Conservation (phyloP, 495 filamentous ascomycete genomes). For the Usnea hakonensis region DNA sequence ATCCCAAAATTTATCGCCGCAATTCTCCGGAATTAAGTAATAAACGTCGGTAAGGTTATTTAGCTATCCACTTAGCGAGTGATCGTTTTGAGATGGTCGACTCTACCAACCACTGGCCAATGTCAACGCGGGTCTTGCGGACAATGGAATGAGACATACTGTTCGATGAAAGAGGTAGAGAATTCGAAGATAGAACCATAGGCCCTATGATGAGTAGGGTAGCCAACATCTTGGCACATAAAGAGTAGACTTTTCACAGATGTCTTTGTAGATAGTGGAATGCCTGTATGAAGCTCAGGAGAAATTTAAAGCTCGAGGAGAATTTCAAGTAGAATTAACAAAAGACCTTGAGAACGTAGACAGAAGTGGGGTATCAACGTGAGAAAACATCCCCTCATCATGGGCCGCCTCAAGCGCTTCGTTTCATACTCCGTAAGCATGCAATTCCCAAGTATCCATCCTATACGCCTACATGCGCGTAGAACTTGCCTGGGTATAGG, state of each 20-base stretch:
- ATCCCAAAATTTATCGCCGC: neutral
- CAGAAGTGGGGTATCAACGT: neutral
- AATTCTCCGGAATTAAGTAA: slow-evolving; percentile 1
- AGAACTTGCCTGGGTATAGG: no score
- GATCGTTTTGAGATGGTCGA: neutral
- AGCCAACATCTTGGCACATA: neutral
- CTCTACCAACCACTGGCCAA: neutral
- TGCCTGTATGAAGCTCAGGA: neutral
- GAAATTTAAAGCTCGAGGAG: neutral
- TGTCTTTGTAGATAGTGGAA: neutral
- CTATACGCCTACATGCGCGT: no score
- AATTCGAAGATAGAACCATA: neutral
- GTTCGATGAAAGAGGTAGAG: neutral
- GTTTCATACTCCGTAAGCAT: no score
- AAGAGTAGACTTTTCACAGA: no score
- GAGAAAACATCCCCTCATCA: neutral
- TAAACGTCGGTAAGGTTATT: neutral
- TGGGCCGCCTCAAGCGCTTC: neutral
- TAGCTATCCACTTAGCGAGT: neutral
- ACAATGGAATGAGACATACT: neutral
- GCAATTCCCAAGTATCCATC: no score
- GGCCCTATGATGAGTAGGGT: neutral
- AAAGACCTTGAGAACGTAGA: neutral
- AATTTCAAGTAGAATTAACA: neutral
- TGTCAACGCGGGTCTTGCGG: neutral